A percentile compares a stretch with the other conserved stretches of the same genome.
phyloP scores from a whole-genome alignment of 2,329 filamentous ascomycete species.

The Aspergillus pseudotamarii region DNA sequence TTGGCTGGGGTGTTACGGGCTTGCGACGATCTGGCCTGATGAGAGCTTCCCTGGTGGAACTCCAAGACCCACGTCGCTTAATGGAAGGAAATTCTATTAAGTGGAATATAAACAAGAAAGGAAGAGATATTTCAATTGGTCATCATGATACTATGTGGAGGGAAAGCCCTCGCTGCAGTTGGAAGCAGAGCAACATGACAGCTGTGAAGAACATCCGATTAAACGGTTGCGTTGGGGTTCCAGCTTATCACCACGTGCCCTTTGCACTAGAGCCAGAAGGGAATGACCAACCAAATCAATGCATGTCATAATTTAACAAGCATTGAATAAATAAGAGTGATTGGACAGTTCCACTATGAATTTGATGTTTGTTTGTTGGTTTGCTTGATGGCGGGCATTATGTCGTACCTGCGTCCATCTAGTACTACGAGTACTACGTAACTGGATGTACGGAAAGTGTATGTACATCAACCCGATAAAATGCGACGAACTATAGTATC shows the following conservation, averaged over 20 bases:
- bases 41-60: constrained; percentile 2
- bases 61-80: not conserved
- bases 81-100: not conserved
- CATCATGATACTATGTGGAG: not conserved
- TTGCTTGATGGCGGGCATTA: no score
- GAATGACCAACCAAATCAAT: not conserved
- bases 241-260: constrained; percentile 24
- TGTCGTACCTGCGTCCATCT: no score
- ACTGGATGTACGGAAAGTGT: no score
- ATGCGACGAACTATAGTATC: no score
- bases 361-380: no score
- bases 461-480: no score
- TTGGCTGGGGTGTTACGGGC: not conserved
- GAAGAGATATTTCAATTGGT: not conserved
- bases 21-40: constrained; percentile 14
- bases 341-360: no score
- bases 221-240: not conserved
- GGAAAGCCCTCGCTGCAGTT: not conserved
- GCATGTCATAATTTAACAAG: no score
- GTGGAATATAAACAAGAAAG: not conserved
- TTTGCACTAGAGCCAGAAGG: not conserved
- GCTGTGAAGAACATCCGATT: constrained; percentile 14
- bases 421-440: no score
- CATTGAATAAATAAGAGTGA: no score
- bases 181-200: constrained; percentile 14